Conservation (phyloP, 2,329 filamentous ascomycete species). For the Alternaria arbusti region DNA sequence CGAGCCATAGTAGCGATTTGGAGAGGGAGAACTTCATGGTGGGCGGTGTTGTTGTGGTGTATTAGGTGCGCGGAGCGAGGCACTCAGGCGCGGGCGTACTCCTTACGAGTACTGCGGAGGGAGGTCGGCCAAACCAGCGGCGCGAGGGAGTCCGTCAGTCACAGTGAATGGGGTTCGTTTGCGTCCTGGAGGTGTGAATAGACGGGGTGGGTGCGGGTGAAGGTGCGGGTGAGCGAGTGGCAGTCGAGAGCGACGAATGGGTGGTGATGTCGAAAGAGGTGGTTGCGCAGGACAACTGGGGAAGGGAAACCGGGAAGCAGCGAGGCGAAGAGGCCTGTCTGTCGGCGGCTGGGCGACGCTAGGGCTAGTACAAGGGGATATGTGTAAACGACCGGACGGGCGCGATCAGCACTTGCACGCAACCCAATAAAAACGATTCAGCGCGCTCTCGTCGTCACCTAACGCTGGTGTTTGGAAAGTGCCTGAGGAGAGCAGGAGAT, state of each 20-base stretch:
- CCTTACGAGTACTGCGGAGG: slow-evolving; percentile 35
- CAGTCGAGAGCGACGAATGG: slow-evolving; percentile 24
- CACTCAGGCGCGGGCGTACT: slow-evolving; percentile 33
- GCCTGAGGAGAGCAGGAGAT: slow-evolving; percentile 33
- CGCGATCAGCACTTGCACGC: slow-evolving; percentile 38
- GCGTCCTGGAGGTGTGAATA: not conserved
- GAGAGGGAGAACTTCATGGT: slow-evolving; percentile 45
- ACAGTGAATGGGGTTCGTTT: slow-evolving; percentile 10
- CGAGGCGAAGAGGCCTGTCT: slow-evolving; percentile 24
- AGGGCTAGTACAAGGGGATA: slow-evolving; percentile 19
- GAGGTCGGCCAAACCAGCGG: slow-evolving; percentile 46
- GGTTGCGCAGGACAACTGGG: slow-evolving; percentile 31
- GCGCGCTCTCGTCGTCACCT: slow-evolving; percentile 27
- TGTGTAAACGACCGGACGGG: slow-evolving; percentile 39
- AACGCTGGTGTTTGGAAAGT: slow-evolving; percentile 25
- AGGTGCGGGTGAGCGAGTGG: slow-evolving; percentile 35
- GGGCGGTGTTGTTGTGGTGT: slow-evolving; percentile 18
- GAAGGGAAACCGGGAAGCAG: slow-evolving; percentile 41
- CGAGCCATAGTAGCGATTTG: slow-evolving; percentile 43
- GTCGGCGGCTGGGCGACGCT: slow-evolving; percentile 28
- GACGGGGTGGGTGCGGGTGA: slow-evolving; percentile 10
- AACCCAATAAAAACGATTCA: slow-evolving; percentile 16
- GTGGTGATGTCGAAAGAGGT: slow-evolving; percentile 26
- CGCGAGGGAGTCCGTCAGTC: slow-evolving; percentile 17
- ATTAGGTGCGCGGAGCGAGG: slow-evolving; percentile 13